Percentiles rank a stretch among this genome's conserved stretches.
Evolutionary conservation across 2,329 filamentous ascomycete genomes (phyloP).

Genomic region (Aspergillus spinulosporus): DNA sequence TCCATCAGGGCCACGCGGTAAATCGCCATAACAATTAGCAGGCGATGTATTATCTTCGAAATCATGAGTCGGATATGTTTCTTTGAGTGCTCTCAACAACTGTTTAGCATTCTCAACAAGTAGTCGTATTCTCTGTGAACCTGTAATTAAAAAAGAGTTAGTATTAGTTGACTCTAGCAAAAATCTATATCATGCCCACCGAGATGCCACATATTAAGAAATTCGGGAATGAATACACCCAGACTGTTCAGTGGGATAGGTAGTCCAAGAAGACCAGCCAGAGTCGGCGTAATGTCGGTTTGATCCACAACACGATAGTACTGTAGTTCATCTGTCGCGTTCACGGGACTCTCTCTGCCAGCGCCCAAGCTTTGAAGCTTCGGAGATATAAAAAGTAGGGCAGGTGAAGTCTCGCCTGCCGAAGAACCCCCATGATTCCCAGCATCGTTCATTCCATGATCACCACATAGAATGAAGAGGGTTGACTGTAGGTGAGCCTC

Average conservation of each 20-base stretch:
- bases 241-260: constrained; percentile 88
- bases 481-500: constrained; percentile 72
- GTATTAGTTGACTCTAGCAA: too few species aligned
- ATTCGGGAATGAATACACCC: constrained; percentile 77
- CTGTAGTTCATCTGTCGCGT: constrained; percentile 68
- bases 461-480: constrained; percentile 81
- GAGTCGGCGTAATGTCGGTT: constrained; percentile 86
- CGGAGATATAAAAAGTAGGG: constrained; percentile 85
- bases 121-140: constrained; percentile 62
- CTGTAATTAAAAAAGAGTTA: constrained; percentile 26
- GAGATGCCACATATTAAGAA: constrained; percentile 73
- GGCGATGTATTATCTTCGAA: constrained; percentile 40
- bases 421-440: constrained; percentile 96
- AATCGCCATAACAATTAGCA: constrained; percentile 25
- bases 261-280: constrained; percentile 82
- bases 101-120: constrained; percentile 78
- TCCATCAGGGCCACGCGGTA: constrained; percentile 48
- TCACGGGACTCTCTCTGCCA: constrained; percentile 53
- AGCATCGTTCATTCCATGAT: constrained; percentile 98
- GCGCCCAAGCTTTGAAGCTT: constrained; percentile 64
- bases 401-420: constrained; percentile 89
- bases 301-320: constrained; percentile 89
- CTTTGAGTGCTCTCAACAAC: constrained; percentile 72
- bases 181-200: constrained; percentile 45
- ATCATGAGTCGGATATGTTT: constrained; percentile 63